These are phyloP conservation scores for Plantago major DNA, from an alignment of 257 asterid genomes.

Conservation along the genomic window DNA sequence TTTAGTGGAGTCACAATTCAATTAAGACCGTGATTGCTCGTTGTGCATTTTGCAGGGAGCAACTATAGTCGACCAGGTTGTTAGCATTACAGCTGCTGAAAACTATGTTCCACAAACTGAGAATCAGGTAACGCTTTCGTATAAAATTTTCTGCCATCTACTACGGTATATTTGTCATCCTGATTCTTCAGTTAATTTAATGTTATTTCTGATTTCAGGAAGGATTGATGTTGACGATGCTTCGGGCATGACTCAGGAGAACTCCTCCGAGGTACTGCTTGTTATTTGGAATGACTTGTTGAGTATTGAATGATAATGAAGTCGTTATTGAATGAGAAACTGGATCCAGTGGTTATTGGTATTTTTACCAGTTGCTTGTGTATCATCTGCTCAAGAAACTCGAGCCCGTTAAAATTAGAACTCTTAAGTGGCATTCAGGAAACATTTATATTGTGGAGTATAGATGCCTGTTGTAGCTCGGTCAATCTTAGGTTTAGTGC, in stretches of 20 bases:
- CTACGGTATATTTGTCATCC: not conserved
- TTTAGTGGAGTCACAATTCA: not conserved
- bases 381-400: not conserved
- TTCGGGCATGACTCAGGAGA: conserved; percentile 26
- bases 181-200: not conserved
- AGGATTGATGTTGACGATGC: conserved; percentile 24
- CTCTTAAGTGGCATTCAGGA: too few species aligned
- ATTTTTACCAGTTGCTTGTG: not conserved
- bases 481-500: not conserved
- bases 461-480: not conserved
- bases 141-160: not conserved
- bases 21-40: not conserved
- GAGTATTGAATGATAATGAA: not conserved
- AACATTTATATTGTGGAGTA: too few species aligned
- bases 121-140: conserved; percentile 16
- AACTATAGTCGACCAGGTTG: conserved; percentile 29
- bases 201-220: conserved; percentile 27
- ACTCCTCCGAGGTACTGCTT: conserved; percentile 5
- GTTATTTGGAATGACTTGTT: not conserved
- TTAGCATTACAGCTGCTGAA: conserved; percentile 21
- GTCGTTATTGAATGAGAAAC: not conserved
- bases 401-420: too few species aligned
- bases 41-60: conserved; percentile 29
- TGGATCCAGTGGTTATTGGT: not conserved
- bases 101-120: conserved; percentile 20